Base-by-base conservation (phyloP, 202 grass and related monocot species). In the Panicum hallii region DNA sequence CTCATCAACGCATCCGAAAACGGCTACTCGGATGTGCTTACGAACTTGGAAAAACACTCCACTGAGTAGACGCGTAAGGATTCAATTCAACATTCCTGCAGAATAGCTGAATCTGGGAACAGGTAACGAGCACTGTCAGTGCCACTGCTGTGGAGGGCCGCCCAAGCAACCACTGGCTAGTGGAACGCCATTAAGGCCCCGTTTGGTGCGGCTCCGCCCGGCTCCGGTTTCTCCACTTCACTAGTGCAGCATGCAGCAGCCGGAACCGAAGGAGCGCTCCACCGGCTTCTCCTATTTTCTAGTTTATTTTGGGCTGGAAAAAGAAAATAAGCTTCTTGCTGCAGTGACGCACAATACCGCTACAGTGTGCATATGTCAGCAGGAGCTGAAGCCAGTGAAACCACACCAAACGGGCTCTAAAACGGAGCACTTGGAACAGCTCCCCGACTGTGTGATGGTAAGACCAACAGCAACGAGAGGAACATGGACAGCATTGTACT, bases 381-480 rank as follows among this genome's bases (percentile, higher is more conserved):
- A 26, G 26, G 26, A 26, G 26, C 26, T 26, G 26, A n/a, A n/a
- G n/a, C n/a, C n/a, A n/a, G n/a, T n/a, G n/a, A n/a, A n/a, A n/a
- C n/a, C n/a, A n/a, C n/a, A n/a, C 26, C 26, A 26, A 26, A 26
- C 26, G 26, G 26, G 26, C 26, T 26, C 26, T 26, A 26, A 26
- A 46, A 57, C 67, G 19, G 65, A 41, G 64, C 79, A 78, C 32
- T 72, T 61, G 20, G 15, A 64, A 55, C 3, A 32, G 45, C 53
- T 46, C 4, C 5, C 20, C 36, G 36, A 66, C 88, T 86, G 79
- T 78, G 40, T 42, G 14, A 30, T 42, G 65, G 78, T 86, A 86
- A 82, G 47, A 78, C 58, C 40, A 42, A 79, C 40, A 11, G 47
- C 47, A 34, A 34, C 11, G 61, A 61, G 61, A 61, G 23, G 20